Conservation (phyloP, 148 eudicot genomes). For the Spergularia marina region DNA sequence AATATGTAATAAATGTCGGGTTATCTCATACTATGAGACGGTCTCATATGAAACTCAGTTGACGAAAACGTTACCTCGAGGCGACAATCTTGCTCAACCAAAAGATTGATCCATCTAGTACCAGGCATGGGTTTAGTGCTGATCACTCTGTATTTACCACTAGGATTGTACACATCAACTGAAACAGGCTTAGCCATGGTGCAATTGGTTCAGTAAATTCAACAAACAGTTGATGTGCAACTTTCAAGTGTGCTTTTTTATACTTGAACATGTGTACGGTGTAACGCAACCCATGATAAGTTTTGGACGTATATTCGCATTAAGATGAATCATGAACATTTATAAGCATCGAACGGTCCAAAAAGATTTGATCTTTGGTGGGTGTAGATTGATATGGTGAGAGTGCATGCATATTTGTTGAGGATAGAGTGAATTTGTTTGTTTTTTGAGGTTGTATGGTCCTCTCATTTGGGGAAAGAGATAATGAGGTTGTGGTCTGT, state of each 20-base stretch:
- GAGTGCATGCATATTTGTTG: slow-evolving; percentile 6
- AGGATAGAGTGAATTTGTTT: slow-evolving; percentile 14
- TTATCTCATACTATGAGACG: background rate
- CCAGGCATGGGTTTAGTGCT: slow-evolving; percentile 99
- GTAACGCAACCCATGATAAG: slow-evolving; percentile 16
- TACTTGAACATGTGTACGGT: slow-evolving; percentile 11
- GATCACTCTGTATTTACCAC: slow-evolving; percentile 90
- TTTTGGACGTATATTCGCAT: background rate
- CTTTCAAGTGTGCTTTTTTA: background rate
- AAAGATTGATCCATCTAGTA: slow-evolving; percentile 89
- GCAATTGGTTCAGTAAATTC: slow-evolving; percentile 6
- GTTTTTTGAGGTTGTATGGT: background rate
- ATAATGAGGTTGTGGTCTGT: slow-evolving; percentile 30
- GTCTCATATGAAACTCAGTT: background rate
- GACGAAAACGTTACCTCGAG: slow-evolving; percentile 53
- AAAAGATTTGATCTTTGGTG: background rate
- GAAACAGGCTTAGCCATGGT: slow-evolving; percentile 82
- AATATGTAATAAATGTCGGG: background rate
- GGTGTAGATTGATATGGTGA: slow-evolving; percentile 2
- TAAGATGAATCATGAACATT: background rate
- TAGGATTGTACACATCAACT: slow-evolving; percentile 88
- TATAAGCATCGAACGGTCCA: slow-evolving; percentile 19
- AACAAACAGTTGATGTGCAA: slow-evolving; percentile 22
- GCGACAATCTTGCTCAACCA: slow-evolving; percentile 82
- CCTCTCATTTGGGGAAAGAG: slow-evolving; percentile 25